phyloP scores from a whole-genome alignment of 148 eudicot species.

The Cornus kousa region DNA sequence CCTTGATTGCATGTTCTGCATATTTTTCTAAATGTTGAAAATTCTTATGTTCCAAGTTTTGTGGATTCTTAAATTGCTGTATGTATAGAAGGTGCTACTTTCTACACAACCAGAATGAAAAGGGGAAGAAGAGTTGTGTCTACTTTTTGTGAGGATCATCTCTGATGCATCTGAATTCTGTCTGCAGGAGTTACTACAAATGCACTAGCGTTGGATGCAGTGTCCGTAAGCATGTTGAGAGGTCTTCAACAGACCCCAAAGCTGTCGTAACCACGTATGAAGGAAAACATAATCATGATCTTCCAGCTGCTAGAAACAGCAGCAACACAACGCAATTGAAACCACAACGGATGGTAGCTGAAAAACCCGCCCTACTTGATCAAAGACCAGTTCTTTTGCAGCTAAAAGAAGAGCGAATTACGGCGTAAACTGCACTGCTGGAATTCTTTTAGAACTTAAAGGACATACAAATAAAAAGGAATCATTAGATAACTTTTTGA shows the following conservation, averaged over 20 bases:
- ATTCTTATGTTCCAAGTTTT: neutral
- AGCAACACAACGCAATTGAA: slow-evolving; percentile 13
- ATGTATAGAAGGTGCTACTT: neutral
- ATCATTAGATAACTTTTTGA: neutral
- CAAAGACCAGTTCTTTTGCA: slow-evolving; percentile 41
- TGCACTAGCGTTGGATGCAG: slow-evolving; percentile 78
- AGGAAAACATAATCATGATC: slow-evolving; percentile 82
- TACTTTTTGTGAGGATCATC: neutral
- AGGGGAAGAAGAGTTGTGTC: neutral
- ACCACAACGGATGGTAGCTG: slow-evolving; percentile 23
- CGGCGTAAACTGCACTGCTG: slow-evolving; percentile 13
- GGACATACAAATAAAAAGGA: neutral
- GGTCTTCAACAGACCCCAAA: slow-evolving; percentile 65
- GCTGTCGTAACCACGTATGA: slow-evolving; percentile 89
- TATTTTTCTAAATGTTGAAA: neutral
- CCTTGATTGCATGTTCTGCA: neutral
- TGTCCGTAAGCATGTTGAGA: slow-evolving; percentile 89
- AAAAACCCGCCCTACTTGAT: slow-evolving; percentile 13
- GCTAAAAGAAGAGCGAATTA: slow-evolving; percentile 60
- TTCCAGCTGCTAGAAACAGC: slow-evolving; percentile 47
- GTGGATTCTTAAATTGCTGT: neutral
- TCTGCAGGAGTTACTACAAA: slow-evolving; percentile 80
- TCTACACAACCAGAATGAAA: neutral
- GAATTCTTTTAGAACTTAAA: neutral
- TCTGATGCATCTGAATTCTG: slow-evolving; percentile 13